phyloP scores from a whole-genome alignment of 2,329 filamentous ascomycete genomes.

The Aspergillus bombycis region DNA sequence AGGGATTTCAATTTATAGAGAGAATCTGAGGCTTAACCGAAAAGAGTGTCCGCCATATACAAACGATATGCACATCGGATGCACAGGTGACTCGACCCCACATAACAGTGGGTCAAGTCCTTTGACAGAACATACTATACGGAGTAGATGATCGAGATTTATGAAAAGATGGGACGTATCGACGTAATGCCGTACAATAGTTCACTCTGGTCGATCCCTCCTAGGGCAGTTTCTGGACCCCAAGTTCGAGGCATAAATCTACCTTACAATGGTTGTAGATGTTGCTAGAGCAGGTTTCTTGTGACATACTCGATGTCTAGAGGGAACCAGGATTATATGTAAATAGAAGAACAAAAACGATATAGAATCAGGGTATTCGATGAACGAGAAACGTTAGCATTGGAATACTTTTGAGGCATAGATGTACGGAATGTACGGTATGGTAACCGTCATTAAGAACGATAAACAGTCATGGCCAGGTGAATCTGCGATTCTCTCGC shows the following conservation, averaged over 20 bases:
- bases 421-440: not conserved
- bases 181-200: not conserved
- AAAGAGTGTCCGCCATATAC: not conserved
- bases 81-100: not conserved
- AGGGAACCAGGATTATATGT: not conserved
- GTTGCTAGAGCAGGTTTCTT: not conserved
- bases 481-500: not conserved
- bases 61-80: not conserved
- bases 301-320: not conserved
- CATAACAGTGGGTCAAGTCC: not conserved
- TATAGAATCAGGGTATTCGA: not conserved
- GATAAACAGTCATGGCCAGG: not conserved
- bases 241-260: not conserved
- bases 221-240: not conserved
- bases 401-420: not conserved
- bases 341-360: not conserved
- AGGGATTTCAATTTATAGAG: not conserved
- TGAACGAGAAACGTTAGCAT: not conserved
- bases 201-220: not conserved
- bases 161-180: not conserved
- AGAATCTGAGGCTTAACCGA: not conserved
- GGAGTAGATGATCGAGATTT: not conserved
- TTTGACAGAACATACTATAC: not conserved
- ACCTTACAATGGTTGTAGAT: not conserved
- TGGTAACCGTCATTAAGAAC: not conserved